Evolutionary conservation across 2,329 filamentous ascomycete species (phyloP).

Genomic region (Alternaria rosae): DNA sequence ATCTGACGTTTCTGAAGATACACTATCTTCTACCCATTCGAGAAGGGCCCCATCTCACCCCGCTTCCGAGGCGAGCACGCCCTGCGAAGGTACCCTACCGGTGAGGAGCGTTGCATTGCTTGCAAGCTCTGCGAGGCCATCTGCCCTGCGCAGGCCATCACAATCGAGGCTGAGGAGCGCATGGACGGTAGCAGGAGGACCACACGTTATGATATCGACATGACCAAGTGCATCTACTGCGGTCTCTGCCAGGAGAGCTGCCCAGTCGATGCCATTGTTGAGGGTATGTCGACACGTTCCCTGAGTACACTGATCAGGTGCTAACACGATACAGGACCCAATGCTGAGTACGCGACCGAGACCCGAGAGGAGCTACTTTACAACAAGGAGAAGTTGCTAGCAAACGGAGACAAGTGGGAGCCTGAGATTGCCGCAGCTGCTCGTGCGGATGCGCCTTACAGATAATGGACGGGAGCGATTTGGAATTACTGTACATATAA

Average conservation of each 20-base stretch:
- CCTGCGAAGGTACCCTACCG: slow-evolving; percentile 92
- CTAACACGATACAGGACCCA: slow-evolving; percentile 61
- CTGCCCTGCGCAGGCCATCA: slow-evolving; percentile 97
- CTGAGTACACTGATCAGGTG: not conserved
- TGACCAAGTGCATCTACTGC: slow-evolving; percentile 99
- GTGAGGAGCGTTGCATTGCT: slow-evolving; percentile 98
- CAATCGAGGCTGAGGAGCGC: slow-evolving; percentile 98
- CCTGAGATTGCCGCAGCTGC: slow-evolving; percentile 92
- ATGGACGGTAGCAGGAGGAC: slow-evolving; percentile 94
- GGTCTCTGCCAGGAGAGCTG: slow-evolving; percentile 99
- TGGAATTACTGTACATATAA: slow-evolving; percentile 44
- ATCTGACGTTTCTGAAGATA: slow-evolving; percentile 67
- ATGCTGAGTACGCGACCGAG: slow-evolving; percentile 78
- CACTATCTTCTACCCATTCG: slow-evolving; percentile 98
- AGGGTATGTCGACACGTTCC: slow-evolving; percentile 58
- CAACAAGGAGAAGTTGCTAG: slow-evolving; percentile 93
- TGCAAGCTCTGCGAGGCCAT: slow-evolving; percentile 99
- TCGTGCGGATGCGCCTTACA: slow-evolving; percentile 86
- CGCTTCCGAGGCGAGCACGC: slow-evolving; percentile 99
- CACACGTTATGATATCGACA: slow-evolving; percentile 98
- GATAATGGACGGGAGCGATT: slow-evolving; percentile 35
- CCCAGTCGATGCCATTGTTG: slow-evolving; percentile 93
- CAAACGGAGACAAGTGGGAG: slow-evolving; percentile 83
- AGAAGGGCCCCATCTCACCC: slow-evolving; percentile 97
- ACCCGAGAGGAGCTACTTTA: slow-evolving; percentile 93